These are phyloP conservation scores for Paraglomus occultum DNA, from an alignment of 192 early-diverging fungal species.

Conservation along the genomic window DNA sequence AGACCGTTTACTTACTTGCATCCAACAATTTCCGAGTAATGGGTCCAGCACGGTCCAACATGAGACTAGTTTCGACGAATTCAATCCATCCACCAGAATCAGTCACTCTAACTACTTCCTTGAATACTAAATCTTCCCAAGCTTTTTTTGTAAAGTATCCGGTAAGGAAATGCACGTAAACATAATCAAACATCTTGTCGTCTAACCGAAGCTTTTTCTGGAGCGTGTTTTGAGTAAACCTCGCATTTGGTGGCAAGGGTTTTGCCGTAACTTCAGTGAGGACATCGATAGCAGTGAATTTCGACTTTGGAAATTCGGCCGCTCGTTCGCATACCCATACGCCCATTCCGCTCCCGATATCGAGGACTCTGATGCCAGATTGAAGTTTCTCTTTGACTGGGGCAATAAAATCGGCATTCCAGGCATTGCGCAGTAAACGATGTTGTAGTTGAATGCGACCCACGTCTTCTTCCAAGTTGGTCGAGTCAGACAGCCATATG, in stretches of 20 bases:
- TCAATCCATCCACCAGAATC: slow-evolving; percentile 56
- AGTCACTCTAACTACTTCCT: slow-evolving; percentile 44
- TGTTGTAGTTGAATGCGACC: not conserved
- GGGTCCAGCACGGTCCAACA: slow-evolving; percentile 35
- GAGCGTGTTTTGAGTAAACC: slow-evolving; percentile 35
- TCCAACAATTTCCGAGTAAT: too few species aligned
- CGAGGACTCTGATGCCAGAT: slow-evolving; percentile 37
- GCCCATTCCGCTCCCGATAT: slow-evolving; percentile 43
- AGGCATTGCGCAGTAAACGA: not conserved
- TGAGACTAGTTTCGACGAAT: slow-evolving; percentile 38
- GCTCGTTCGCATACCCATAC: slow-evolving; percentile 42
- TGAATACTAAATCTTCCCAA: slow-evolving; percentile 37
- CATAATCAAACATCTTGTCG: slow-evolving; percentile 51
- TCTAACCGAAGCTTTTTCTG: slow-evolving; percentile 36
- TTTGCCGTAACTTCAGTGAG: slow-evolving; percentile 31
- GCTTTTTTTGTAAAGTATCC: slow-evolving; percentile 36
- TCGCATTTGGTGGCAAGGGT: slow-evolving; percentile 34
- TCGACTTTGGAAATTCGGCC: slow-evolving; percentile 41
- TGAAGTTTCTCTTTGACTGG: slow-evolving; percentile 37
- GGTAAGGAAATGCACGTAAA: slow-evolving; percentile 33
- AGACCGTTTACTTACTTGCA: too few species aligned
- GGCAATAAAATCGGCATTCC: slow-evolving; percentile 36
- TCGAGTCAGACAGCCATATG: too few species aligned
- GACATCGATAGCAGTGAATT: slow-evolving; percentile 39
- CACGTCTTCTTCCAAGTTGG: too few species aligned